Evolutionary conservation across 305 asterid genomes (phyloP), one percentile per base, ranked within the genome.

Genomic region (Fraxinus angustifolia): DNA sequence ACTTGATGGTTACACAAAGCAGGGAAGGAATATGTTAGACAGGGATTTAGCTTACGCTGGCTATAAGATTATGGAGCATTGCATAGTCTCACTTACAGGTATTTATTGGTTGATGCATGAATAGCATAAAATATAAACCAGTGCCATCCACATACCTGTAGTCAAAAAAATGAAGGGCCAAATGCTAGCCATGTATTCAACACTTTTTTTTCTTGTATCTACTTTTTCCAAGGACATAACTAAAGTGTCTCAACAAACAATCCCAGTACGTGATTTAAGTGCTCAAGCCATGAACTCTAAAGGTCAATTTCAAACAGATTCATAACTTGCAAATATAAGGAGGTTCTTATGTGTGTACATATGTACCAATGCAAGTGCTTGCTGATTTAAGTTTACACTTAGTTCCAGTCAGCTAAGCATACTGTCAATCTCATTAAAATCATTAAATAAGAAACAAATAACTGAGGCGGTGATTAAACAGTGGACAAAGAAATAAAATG

Each of bases 401-500:
- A 80, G 56, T 56, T 73, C 58, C 19, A 31, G 80, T 48, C 79
- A 60, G 17, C 68, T 74, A 45, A 81, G 76, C 73, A 82, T 48
- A 73, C 40, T 35, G 74, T 34, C 36, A 82, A 50, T 80, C 79
- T 80, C 68, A 42, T 58, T 58, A 74, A 56, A 23, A 16, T 34
- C 56, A 65, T 4, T 58, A 73, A 10, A 5, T 58, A 4, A 72
- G n/a, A 28, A 45, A 26, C 28, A 21, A 19, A 53, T 42, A 79
- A 42, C 68, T 3, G 36, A 6, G 16, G 58, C 75, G 68, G 80
- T 30, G 23, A 72, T 82, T 73, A 78, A 56, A 34, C 71, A 31
- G 50, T 35, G 58, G 83, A 35, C 38, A 78, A 58, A 26, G 82
- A 78, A 77, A 82, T 77, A 81, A 80, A 78, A 79, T 65, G 79